Evolutionary conservation across 2,329 filamentous ascomycete species (phyloP).

Genomic region (Cryphonectria nitschkei): DNA sequence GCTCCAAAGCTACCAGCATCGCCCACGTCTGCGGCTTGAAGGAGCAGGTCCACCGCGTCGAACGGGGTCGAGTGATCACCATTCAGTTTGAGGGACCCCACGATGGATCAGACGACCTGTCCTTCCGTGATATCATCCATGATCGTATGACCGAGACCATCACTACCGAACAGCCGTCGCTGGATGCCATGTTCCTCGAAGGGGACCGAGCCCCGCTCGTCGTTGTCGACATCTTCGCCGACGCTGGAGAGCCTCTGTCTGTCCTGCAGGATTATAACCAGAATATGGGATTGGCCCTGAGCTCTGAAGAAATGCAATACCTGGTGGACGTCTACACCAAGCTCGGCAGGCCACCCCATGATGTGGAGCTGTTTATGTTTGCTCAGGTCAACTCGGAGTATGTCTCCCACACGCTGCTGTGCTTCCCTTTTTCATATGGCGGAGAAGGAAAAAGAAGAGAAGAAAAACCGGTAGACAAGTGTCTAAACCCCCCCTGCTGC

Average conservation of each 20-base stretch:
- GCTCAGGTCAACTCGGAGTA: slow-evolving; percentile 99
- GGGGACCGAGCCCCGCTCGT: slow-evolving; percentile 64
- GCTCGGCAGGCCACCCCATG: slow-evolving; percentile 71
- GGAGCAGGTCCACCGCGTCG: slow-evolving; percentile 73
- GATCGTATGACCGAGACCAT: slow-evolving; percentile 96
- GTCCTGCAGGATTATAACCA: slow-evolving; percentile 83
- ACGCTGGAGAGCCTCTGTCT: slow-evolving; percentile 66
- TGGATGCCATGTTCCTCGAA: slow-evolving; percentile 79
- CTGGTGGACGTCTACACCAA: slow-evolving; percentile 81
- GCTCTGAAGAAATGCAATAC: slow-evolving; percentile 89
- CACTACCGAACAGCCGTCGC: slow-evolving; percentile 66
- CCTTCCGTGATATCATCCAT: slow-evolving; percentile 73
- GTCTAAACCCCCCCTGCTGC: slow-evolving; percentile 15
- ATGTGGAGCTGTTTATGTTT: slow-evolving; percentile 99
- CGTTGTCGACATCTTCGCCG: slow-evolving; percentile 73
- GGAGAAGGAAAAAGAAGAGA: not conserved
- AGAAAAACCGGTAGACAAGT: slow-evolving; percentile 21
- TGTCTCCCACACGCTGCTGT: slow-evolving; percentile 24
- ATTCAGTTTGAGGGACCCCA: slow-evolving; percentile 61
- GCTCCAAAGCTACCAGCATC: slow-evolving; percentile 93
- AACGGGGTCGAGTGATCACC: slow-evolving; percentile 81
- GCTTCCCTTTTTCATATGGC: slow-evolving; percentile 1
- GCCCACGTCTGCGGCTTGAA: slow-evolving; percentile 87
- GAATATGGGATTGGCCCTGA: slow-evolving; percentile 81
- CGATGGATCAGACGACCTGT: slow-evolving; percentile 53